phyloP scores from a whole-genome alignment of 805 yeast genomes.

The Candida sakaeoensis region DNA sequence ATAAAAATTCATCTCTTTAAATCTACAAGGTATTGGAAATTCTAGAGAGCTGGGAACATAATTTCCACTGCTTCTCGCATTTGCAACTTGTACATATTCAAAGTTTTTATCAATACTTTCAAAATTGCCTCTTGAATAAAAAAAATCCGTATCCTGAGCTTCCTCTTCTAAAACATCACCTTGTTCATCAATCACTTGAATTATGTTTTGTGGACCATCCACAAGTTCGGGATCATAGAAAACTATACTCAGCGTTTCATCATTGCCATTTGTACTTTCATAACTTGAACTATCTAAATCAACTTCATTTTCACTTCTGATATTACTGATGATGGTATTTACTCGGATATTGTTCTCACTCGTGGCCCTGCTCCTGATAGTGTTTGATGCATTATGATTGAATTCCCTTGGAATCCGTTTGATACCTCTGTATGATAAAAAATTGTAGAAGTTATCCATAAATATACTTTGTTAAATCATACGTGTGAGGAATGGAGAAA shows the following conservation, averaged over 20 bases:
- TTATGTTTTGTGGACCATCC: constrained; percentile 4
- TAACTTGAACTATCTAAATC: not conserved
- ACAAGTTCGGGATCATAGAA: not conserved
- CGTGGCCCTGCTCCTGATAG: constrained; percentile 5
- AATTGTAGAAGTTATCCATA: constrained; percentile 3
- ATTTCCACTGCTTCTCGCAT: not conserved
- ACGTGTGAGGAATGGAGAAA: not conserved
- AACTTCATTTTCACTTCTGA: constrained; percentile 8
- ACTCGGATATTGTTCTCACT: constrained; percentile 8
- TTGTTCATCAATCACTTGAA: not conserved
- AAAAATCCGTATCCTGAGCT: constrained; percentile 14
- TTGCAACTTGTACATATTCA: constrained; percentile 2
- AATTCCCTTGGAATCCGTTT: not conserved
- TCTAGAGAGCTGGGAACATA: constrained; percentile 1
- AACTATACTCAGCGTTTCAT: not conserved
- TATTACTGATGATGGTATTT: constrained; percentile 4
- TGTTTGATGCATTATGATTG: not conserved
- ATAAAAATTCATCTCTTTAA: not conserved
- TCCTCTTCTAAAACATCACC: not conserved
- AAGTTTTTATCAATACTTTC: not conserved
- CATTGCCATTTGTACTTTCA: not conserved
- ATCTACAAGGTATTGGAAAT: not conserved
- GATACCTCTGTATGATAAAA: constrained; percentile 6
- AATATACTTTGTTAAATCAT: not conserved
- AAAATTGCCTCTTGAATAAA: constrained; percentile 11